Evolutionary conservation across 148 eudicot genomes (phyloP).

Genomic region (Cornus suecica): DNA sequence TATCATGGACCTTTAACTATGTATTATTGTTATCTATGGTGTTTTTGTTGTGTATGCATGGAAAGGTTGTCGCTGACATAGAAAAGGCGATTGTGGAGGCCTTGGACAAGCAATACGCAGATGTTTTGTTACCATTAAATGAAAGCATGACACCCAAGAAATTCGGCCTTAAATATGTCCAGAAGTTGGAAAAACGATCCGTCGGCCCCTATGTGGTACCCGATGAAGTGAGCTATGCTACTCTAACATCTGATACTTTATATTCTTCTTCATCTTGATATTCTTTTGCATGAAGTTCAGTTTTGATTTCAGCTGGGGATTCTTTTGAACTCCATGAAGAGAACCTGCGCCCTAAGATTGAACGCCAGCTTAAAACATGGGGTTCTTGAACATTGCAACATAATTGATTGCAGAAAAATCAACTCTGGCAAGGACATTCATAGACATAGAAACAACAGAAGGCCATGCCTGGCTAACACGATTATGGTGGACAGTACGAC

Average conservation of each 20-base stretch:
- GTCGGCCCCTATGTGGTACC: constrained; percentile 56
- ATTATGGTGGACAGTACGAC: background rate
- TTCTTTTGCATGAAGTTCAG: background rate
- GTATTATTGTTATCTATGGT: background rate
- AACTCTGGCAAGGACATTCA: background rate
- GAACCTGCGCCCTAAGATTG: constrained; percentile 72
- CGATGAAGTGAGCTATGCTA: constrained; percentile 47
- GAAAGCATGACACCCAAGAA: constrained; percentile 66
- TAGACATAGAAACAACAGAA: background rate
- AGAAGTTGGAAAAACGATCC: constrained; percentile 62
- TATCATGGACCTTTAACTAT: background rate
- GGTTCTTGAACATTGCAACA: constrained; percentile 41
- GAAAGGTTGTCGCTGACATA: constrained; percentile 71
- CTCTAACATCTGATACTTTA: background rate
- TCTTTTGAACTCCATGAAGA: constrained; percentile 75
- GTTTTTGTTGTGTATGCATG: background rate
- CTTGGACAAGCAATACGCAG: constrained; percentile 78
- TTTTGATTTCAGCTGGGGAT: constrained; percentile 58
- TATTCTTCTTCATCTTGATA: background rate
- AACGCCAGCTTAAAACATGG: constrained; percentile 70
- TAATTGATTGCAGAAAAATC: background rate
- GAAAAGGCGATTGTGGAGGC: constrained; percentile 80
- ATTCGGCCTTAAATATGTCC: constrained; percentile 75
- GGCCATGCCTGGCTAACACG: background rate
- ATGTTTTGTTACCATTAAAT: constrained; percentile 69